Base-by-base conservation (phyloP, 768 basidiomycete species). In the Termitomyces titanicus region DNA sequence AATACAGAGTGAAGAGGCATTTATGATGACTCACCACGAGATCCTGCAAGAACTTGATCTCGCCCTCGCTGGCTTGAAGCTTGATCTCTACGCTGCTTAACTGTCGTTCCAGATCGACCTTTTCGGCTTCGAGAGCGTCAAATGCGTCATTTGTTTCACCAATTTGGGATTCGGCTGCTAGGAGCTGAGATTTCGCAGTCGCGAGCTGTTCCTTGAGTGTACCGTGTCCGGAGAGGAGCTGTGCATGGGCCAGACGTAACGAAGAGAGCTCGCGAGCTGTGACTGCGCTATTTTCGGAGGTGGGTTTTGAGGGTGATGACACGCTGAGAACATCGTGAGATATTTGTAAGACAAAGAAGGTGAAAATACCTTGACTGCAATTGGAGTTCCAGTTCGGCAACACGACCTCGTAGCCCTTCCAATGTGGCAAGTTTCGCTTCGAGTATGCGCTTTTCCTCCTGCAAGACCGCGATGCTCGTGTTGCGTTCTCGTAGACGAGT, bases 371-470 rank as follows among this genome's bases (percentile, higher is more conserved):
- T 37, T 81, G 72, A 61, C 86, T 86, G 50, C 67, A 70, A 38
- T 81, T 68, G 5, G 20, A 56, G 25, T 10, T 84, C 85, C 0
- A 89, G 69, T 61, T 89, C 85, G 0, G 79, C 87, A 61, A 89
- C 86, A 31, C 89, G 68, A 39, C 69, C 81, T 25, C 85, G 71
- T 50, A 89, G 64, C 37, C 78, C 78, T 18, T 88, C 84, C 35
- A 79, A 67, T 2, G 71, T 72, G 13, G 60, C 62, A 8, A 84
- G 68, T 60, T 79, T 85, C 15, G 71, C 67, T 63, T 89, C 82
- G 42, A 92, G 66, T 0, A 76, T 75, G 5, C 83, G 75, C 58
- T 91, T 90, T 69, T 92, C 87, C 65, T 92, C 91, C 31, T 79
- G 74, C 34, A 93, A 64, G 2, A 92, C 84, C 56, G 89, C 88